These are phyloP conservation scores for Cystobasidium onofrii DNA, from an alignment of 768 basidiomycete genomes.

Conservation along the genomic window DNA sequence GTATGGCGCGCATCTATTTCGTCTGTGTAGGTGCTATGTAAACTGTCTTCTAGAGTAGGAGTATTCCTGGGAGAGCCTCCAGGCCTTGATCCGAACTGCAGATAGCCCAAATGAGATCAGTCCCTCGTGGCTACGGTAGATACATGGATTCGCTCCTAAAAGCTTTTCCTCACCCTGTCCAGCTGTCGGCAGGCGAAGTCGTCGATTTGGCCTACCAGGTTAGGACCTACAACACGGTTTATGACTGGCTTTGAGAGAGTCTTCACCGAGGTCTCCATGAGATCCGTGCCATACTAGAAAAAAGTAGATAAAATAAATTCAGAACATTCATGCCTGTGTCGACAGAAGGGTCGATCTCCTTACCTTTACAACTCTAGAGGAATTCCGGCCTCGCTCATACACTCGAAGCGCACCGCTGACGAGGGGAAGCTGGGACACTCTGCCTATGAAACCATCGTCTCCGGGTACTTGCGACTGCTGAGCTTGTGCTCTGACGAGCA, in stretches of 20 bases:
- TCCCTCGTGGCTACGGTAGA: neutral
- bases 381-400: conserved; percentile 24
- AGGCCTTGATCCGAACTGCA: neutral
- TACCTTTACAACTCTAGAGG: conserved; percentile 28
- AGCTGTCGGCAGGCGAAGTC: conserved; percentile 83
- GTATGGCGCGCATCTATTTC: neutral
- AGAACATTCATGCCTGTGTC: no score
- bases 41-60: neutral
- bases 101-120: neutral
- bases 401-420: conserved; percentile 24
- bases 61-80: neutral
- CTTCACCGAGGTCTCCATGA: conserved; percentile 76
- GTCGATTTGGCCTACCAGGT: conserved; percentile 60
- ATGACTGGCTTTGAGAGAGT: conserved; percentile 73
- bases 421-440: conserved; percentile 22
- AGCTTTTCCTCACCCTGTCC: conserved; percentile 54
- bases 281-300: conserved; percentile 71
- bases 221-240: conserved; percentile 51
- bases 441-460: conserved; percentile 28
- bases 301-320: no score
- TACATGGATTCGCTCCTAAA: neutral
- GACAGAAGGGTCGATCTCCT: neutral
- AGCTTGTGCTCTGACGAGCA: neutral
- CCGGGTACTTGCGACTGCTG: neutral
- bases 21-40: neutral